Evolutionary conservation across 208 protist species (phyloP), one percentile per base, ranked within the genome.

Genomic region (Porcisia deanei): DNA sequence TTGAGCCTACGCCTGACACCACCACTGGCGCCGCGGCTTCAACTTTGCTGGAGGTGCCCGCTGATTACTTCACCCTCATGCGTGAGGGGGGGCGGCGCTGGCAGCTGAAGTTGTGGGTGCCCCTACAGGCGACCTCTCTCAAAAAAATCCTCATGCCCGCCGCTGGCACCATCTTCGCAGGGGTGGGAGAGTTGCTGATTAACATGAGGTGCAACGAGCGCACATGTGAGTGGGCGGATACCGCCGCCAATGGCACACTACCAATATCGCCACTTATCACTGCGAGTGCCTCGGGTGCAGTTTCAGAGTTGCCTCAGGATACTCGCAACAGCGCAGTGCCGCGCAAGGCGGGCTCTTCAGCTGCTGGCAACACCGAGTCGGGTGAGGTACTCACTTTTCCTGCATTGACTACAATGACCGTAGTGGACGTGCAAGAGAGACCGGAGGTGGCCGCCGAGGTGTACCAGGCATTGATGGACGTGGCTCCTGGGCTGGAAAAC

Each of bases 41-140:
- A 34, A 30, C 70, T 22, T 9, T 72, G 43, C n/a, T 88, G 52
- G 73, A 66, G 41, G 71, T 97, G 22, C 86, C 86, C 20, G 47
- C 70, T 7, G 93, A 97, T 74, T 87, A 86, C 61, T 64, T 75
- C 39, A 88, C 93, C 76, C 73, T 97, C 6, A 80, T 79, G 75
- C 64, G 68, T 14, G 73, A 75, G 66, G 82, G 58, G 34, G 64
- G 49, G 58, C 73, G 84, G 37, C 63, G 45, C 39, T 94, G 90
- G 92, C n/a, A 71, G 14, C 58, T 95, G 22, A 93, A 95, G 82
- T 67, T 97, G 64, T 97, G 93, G 93, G 88, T 85, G 65, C 85
- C 84, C 41, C 67, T 97, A 58, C 57, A 69, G 14, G 58, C 55
- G 0, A 61, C 64, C 5, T 85, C 86, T 16, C 37, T 88, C n/a